phyloP scores from a whole-genome alignment of 169 alveolate genomes.

The Plasmodium falciparum region DNA sequence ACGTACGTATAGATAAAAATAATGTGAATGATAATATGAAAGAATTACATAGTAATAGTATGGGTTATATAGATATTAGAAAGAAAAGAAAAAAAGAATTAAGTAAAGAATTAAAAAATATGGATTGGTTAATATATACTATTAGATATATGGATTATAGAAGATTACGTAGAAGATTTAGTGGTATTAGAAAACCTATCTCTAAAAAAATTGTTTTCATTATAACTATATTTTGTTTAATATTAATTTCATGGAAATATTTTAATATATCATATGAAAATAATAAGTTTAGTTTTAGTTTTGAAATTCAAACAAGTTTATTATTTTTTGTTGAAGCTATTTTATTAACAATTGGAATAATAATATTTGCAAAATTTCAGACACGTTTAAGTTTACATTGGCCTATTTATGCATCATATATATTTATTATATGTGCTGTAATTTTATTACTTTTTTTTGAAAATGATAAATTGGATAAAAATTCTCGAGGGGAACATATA shows the following conservation, averaged over 20 bases:
- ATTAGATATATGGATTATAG: constrained; percentile 87
- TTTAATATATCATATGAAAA: constrained; percentile 46
- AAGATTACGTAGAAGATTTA: constrained; percentile 84
- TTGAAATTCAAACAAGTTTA: constrained; percentile 34
- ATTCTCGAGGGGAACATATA: constrained; percentile 75
- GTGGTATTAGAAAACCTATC: constrained; percentile 87
- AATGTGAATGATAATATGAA: not conserved
- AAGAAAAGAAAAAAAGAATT: constrained; percentile 11
- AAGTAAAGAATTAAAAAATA: constrained; percentile 58
- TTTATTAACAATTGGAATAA: constrained; percentile 60
- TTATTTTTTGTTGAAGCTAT: constrained; percentile 62
- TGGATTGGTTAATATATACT: constrained; percentile 77
- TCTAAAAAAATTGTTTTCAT: constrained; percentile 84
- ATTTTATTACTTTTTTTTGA: constrained; percentile 79
- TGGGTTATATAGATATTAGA: not conserved
- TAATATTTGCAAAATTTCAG: constrained; percentile 84
- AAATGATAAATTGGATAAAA: constrained; percentile 64
- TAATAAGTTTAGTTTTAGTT: constrained; percentile 33
- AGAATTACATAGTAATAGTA: not conserved
- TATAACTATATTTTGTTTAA: constrained; percentile 82
- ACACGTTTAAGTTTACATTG: constrained; percentile 81
- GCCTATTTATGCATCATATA: constrained; percentile 84
- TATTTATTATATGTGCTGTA: constrained; percentile 81
- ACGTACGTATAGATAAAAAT: not conserved
- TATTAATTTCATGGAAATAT: constrained; percentile 78